Conservation (phyloP, 2,329 filamentous ascomycete genomes). For the Didymosphaeria variabile region DNA sequence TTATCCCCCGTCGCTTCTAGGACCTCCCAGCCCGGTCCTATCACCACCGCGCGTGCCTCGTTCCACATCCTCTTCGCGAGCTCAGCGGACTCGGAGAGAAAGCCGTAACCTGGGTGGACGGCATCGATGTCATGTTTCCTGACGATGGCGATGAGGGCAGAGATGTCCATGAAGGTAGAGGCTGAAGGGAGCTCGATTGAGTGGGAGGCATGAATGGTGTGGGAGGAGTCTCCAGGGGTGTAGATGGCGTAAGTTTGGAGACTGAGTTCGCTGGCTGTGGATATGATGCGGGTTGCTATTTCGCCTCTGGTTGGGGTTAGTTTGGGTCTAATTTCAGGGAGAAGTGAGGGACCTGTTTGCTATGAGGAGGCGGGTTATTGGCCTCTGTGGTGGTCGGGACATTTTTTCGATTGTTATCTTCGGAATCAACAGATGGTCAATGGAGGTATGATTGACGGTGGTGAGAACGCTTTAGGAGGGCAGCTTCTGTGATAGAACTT, state of each 20-base stretch:
- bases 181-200: conserved; percentile 62
- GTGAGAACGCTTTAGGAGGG: too few species aligned
- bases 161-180: conserved; percentile 63
- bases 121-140: conserved; percentile 63
- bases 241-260: conserved; percentile 66
- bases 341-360: conserved; percentile 58
- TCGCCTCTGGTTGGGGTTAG: conserved; percentile 60
- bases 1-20: conserved; percentile 66
- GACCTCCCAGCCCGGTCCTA: conserved; percentile 67
- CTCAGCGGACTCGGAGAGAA: conserved; percentile 66
- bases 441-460: not conserved
- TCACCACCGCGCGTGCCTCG: conserved; percentile 58
- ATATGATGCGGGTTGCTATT: conserved; percentile 69
- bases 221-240: conserved; percentile 63
- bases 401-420: conserved; percentile 16
- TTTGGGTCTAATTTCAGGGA: not conserved
- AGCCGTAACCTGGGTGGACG: conserved; percentile 69
- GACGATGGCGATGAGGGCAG: conserved; percentile 57
- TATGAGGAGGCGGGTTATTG: conserved; percentile 62
- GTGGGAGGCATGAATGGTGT: conserved; percentile 62
- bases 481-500: too few species aligned
- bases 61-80: conserved; percentile 61
- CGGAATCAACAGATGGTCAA: too few species aligned
- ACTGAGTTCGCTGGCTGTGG: conserved; percentile 66
- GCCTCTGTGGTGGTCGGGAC: conserved; percentile 36